A percentile compares a stretch with the other conserved stretches of the same genome.
phyloP scores from a whole-genome alignment of 371 early-diverging fungal species.

The Mucor saturninus region DNA sequence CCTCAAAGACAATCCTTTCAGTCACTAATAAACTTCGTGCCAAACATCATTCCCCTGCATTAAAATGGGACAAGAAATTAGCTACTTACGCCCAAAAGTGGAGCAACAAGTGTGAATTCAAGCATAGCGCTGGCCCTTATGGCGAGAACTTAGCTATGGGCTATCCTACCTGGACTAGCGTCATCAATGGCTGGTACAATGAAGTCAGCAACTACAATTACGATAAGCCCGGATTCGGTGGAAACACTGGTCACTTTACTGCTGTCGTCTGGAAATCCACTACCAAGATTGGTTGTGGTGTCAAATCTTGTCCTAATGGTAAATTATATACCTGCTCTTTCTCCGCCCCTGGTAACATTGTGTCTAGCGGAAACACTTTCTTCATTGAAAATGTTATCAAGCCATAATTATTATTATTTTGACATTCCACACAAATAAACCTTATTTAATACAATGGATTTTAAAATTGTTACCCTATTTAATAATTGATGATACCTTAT shows the following conservation, averaged over 20 bases:
- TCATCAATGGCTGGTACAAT: conserved; percentile 45
- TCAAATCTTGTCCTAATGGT: conserved; percentile 40
- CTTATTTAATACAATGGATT: too few species aligned
- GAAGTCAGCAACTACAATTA: conserved; percentile 47
- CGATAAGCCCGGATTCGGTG: conserved; percentile 36
- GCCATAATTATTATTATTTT: conserved; percentile 14
- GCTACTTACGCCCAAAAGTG: conserved; percentile 56
- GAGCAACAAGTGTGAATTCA: conserved; percentile 46
- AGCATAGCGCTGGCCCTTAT: conserved; percentile 41
- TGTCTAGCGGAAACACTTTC: conserved; percentile 25
- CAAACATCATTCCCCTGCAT: conserved; percentile 44
- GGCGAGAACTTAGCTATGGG: conserved; percentile 52
- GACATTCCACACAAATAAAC: too few species aligned
- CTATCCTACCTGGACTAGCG: conserved; percentile 29
- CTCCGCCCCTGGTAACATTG: conserved; percentile 50
- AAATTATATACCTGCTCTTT: conserved; percentile 57
- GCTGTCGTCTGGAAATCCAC: conserved; percentile 59
- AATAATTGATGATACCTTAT: too few species aligned
- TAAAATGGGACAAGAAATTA: conserved; percentile 49
- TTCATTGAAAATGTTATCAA: conserved; percentile 51
- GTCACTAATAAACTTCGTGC: conserved; percentile 54
- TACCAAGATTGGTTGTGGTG: conserved; percentile 57
- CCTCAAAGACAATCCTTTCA: conserved; percentile 27
- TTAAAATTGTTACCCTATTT: too few species aligned
- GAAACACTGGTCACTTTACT: conserved; percentile 56